Evolutionary conservation across 345 rosid genomes (phyloP).

Genomic region (Arabidopsis arenosa): DNA sequence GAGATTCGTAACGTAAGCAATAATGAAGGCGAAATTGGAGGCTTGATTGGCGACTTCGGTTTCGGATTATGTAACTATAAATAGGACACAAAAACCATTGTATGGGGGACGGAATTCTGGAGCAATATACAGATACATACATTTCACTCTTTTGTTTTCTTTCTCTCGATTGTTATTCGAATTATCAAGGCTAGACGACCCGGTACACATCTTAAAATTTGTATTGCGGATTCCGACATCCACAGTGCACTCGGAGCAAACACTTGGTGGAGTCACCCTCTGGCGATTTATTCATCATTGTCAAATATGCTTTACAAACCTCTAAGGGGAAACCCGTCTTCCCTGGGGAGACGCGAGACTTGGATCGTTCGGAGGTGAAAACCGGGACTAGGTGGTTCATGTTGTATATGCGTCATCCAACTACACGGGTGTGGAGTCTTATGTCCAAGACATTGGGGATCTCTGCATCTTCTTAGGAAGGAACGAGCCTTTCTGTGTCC

Average conservation of each 20-base stretch:
- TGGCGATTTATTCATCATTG: not conserved
- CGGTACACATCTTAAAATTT: too few relatives aligned
- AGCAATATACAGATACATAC: too few relatives aligned
- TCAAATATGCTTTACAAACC: not conserved
- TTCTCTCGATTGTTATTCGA: too few relatives aligned
- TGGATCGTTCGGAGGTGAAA: not conserved
- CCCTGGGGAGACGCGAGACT: not conserved
- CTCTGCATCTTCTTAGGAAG: not conserved
- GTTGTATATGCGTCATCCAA: not conserved
- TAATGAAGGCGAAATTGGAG: too few relatives aligned
- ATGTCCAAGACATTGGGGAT: conserved; percentile 6
- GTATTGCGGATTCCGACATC: too few relatives aligned
- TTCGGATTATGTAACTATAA: too few relatives aligned
- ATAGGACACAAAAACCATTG: too few relatives aligned
- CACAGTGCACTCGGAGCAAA: not conserved
- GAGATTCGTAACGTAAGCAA: too few relatives aligned
- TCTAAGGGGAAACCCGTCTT: not conserved
- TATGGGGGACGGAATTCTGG: too few relatives aligned
- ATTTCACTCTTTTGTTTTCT: too few relatives aligned
- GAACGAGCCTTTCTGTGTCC: conserved; percentile 4
- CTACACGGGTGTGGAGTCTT: not conserved
- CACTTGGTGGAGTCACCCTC: conserved; percentile 6
- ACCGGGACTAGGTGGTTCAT: not conserved
- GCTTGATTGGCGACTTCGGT: too few relatives aligned
- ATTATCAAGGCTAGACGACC: too few relatives aligned